A percentile compares a stretch with the other conserved stretches of the same genome.
These are phyloP conservation scores for Scleroderma citrinum DNA, from an alignment of 768 basidiomycete genomes.

Conservation along the genomic window DNA sequence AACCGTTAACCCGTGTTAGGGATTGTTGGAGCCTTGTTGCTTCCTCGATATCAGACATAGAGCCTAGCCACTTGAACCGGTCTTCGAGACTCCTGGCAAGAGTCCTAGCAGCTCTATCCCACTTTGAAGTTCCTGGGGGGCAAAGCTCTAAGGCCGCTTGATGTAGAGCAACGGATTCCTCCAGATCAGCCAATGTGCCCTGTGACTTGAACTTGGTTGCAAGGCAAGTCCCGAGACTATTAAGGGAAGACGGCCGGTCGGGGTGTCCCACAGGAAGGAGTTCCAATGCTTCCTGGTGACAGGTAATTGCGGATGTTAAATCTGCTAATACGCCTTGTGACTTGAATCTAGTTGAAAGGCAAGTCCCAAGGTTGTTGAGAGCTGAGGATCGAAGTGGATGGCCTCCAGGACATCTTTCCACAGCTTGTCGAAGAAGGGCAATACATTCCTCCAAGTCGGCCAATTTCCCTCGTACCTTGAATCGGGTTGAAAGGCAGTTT, in stretches of 20 bases:
- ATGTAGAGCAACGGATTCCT: constrained; percentile 2
- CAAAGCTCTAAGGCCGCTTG: neutral
- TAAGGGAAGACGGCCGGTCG: constrained; percentile 3
- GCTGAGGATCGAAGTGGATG: constrained; percentile 7
- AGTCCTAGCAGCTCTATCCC: neutral
- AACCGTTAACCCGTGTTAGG: neutral
- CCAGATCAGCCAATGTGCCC: constrained; percentile 6
- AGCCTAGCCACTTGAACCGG: neutral
- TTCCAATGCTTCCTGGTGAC: neutral
- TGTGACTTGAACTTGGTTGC: constrained; percentile 3
- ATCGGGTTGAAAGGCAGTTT: neutral
- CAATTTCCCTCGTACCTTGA: neutral
- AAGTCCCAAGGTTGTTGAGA: constrained; percentile 9
- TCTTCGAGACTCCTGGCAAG: neutral
- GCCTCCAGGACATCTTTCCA: constrained; percentile 3
- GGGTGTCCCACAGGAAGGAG: constrained; percentile 4
- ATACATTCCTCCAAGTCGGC: constrained; percentile 11
- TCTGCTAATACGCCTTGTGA: neutral
- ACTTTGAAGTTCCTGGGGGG: neutral
- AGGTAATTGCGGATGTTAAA: neutral
- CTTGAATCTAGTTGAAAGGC: constrained; percentile 5
- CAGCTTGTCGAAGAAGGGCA: neutral
- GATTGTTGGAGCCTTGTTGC: neutral
- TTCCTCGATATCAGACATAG: neutral
- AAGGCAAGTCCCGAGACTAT: constrained; percentile 8